Conservation (phyloP, 1,284 basidiomycete genomes). For the Pyrrhoderma lamaoense region DNA sequence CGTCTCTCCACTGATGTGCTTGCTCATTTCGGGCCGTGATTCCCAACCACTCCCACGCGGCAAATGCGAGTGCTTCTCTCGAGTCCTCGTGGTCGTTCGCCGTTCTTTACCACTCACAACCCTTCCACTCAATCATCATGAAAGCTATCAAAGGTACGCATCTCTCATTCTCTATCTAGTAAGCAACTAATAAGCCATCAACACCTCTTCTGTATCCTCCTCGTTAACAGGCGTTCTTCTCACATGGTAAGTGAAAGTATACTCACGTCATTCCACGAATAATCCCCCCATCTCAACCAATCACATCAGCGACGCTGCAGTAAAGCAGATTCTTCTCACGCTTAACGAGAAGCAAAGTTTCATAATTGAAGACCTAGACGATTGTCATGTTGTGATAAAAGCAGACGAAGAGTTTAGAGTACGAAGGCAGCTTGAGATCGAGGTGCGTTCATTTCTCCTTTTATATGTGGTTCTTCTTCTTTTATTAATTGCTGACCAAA, state of each 20-base stretch:
- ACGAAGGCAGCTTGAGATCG: slow-evolving; percentile 62
- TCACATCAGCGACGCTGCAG: slow-evolving; percentile 70
- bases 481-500: background rate
- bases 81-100: background rate
- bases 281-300: background rate
- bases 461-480: background rate
- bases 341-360: slow-evolving; percentile 77
- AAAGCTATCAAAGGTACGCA: slow-evolving; percentile 59
- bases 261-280: slow-evolving; percentile 2
- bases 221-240: slow-evolving; percentile 54
- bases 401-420: slow-evolving; percentile 74
- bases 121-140: slow-evolving; percentile 30
- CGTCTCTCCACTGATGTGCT: too few species aligned
- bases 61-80: too few species aligned
- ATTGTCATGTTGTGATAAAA: slow-evolving; percentile 77
- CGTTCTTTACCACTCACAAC: background rate
- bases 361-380: slow-evolving; percentile 84
- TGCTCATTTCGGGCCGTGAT: too few species aligned
- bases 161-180: too few species aligned
- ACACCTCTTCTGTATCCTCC: background rate
- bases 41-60: too few species aligned
- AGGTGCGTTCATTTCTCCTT: slow-evolving; percentile 43
- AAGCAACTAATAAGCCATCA: too few species aligned
- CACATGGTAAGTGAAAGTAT: slow-evolving; percentile 52
- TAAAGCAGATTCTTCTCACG: slow-evolving; percentile 80